Evolutionary conservation across 306 rosid genomes (phyloP).

Genomic region (Gillenia trifoliata): DNA sequence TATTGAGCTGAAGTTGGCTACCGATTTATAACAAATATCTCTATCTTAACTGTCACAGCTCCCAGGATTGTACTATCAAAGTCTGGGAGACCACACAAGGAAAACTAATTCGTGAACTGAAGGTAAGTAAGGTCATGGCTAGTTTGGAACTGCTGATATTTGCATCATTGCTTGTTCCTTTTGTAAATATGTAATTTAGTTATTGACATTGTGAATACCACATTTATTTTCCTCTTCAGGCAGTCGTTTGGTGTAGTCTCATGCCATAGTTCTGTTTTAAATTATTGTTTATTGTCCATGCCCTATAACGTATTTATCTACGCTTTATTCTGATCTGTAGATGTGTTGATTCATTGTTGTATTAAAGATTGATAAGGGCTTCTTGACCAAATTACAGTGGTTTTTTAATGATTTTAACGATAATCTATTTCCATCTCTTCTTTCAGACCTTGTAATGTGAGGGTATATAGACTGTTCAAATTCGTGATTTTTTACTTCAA

Average conservation of each 20-base stretch:
- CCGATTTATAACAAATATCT: constrained; percentile 14
- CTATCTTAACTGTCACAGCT: constrained; percentile 41
- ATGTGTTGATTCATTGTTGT: neutral
- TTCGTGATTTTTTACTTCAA: neutral
- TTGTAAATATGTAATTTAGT: neutral
- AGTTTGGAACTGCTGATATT: neutral
- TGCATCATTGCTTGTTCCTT: neutral
- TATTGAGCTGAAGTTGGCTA: neutral
- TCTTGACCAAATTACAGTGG: neutral
- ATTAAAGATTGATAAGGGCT: neutral
- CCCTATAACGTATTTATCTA: neutral
- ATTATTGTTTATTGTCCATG: neutral
- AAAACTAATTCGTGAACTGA: constrained; percentile 83
- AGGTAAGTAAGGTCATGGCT: constrained; percentile 31
- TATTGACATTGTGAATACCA: neutral
- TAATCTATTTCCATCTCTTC: neutral
- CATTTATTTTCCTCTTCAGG: neutral
- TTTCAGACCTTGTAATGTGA: neutral
- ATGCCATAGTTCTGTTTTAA: neutral
- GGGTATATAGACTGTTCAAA: neutral
- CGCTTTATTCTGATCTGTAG: neutral
- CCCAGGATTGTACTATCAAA: constrained; percentile 90
- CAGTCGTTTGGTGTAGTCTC: neutral
- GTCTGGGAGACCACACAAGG: constrained; percentile 95
- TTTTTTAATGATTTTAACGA: neutral